phyloP scores from a whole-genome alignment of 306 rosid species.

The Cicer judaicum region DNA sequence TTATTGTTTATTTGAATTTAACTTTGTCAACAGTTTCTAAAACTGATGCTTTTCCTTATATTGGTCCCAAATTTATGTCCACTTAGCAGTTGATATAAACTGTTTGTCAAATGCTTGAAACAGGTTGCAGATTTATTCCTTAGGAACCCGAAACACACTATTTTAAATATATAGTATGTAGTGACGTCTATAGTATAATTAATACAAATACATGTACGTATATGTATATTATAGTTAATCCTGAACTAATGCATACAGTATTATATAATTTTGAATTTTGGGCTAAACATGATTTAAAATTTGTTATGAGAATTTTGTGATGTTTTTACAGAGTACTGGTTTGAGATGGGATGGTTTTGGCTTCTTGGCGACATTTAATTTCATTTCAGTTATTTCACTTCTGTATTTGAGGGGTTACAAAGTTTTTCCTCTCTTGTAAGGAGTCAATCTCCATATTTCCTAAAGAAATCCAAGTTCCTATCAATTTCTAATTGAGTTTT shows the following conservation, averaged over 20 bases:
- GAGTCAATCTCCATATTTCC: conserved; percentile 13
- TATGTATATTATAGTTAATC: not conserved
- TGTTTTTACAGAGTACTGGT: conserved; percentile 24
- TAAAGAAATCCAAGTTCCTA: not conserved
- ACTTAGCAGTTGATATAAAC: not conserved
- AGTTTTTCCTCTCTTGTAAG: not conserved
- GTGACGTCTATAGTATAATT: not conserved
- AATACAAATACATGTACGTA: too few species aligned
- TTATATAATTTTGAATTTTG: not conserved
- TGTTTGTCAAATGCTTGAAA: not conserved
- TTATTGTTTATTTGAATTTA: not conserved
- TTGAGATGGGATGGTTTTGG: conserved; percentile 30
- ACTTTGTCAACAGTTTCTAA: not conserved
- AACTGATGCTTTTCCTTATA: not conserved
- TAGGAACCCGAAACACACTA: not conserved
- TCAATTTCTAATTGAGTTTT: conserved; percentile 13
- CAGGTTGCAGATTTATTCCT: not conserved
- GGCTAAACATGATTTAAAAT: not conserved
- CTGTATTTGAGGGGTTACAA: not conserved
- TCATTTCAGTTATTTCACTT: conserved; percentile 31
- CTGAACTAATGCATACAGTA: not conserved
- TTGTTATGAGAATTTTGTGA: not conserved
- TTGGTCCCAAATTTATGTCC: not conserved
- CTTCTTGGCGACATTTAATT: not conserved
- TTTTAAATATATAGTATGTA: not conserved